Base-by-base conservation (phyloP, 1,139 yeast genomes). In the Blastobotrys elegans region DNA sequence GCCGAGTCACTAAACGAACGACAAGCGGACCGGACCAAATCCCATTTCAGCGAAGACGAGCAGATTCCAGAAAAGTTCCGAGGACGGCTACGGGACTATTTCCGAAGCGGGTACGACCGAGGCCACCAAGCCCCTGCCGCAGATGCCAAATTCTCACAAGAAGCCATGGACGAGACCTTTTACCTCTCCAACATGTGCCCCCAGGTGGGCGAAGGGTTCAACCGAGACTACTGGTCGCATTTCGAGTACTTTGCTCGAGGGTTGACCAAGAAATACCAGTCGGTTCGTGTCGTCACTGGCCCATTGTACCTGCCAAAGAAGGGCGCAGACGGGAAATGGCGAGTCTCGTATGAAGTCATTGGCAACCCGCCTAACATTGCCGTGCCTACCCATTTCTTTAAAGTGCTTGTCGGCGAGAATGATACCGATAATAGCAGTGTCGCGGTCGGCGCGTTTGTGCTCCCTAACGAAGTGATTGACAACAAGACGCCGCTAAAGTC, bases 41-140 rank as follows among this genome's bases (percentile, higher is more conserved):
- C 95, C 3, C 75, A 84, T 4, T 92, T 92, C 69, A 80, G 73
- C 59, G 97, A 92, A 72, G 97, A 94, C 63, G 94, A 85, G 62
- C 61, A 66, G n/a, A 78, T 94, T 33, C 98, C 98, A 0, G 68
- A 69, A 32, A 76, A 73, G 59, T 92, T 87, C 65, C 74, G 97
- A 56, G 89, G 83, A 2, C 73, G 76, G 49, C 72, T 92, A 51
- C 74, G 82, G 53, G 97, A 94, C 67, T 92, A 84, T 65, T 90
- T 90, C 72, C 78, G 97, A 56, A 83, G 95, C 44, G 99, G 99
- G 1, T 92, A 87, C 66, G 99, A 92, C 64, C 73, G 98, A 55
- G 99, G 99, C 2, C 99, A 92, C 66, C 87, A 86, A 61, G 97
- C 96, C 0, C 97, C 99, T 1, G 98, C 98, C 4, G 98, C 98